phyloP scores from a whole-genome alignment of 345 rosid species.

The Populus davidiana region DNA sequence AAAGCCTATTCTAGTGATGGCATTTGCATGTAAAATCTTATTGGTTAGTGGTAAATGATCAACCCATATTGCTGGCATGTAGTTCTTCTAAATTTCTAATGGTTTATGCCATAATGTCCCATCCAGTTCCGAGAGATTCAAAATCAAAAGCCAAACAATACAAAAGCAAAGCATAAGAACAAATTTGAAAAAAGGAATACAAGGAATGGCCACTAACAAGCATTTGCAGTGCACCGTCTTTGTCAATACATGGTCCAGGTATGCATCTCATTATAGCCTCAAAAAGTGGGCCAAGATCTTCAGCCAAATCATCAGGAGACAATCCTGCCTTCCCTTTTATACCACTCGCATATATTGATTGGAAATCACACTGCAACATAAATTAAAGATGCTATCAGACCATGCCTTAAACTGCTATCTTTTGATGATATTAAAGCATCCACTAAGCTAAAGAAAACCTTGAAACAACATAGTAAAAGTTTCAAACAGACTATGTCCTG shows the following conservation, averaged over 20 bases:
- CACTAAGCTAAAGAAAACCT: conserved; percentile 7
- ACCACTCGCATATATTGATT: conserved; percentile 92
- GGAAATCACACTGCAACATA: conserved; percentile 84
- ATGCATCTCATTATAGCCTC: conserved; percentile 91
- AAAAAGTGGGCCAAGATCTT: conserved; percentile 90
- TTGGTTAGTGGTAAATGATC: not conserved
- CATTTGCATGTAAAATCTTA: not conserved
- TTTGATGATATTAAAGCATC: not conserved
- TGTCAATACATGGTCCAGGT: conserved; percentile 84
- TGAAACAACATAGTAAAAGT: not conserved
- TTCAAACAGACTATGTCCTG: not conserved
- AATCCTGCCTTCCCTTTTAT: conserved; percentile 92
- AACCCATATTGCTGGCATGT: not conserved
- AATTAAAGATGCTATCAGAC: conserved; percentile 6
- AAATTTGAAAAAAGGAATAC: conserved; percentile 17
- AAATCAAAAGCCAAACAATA: not conserved
- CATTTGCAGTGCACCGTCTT: conserved; percentile 97
- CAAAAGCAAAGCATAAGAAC: conserved; percentile 6
- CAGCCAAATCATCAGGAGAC: conserved; percentile 76
- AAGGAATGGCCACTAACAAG: conserved; percentile 71
- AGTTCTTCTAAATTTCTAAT: not conserved
- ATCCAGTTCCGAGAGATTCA: conserved; percentile 10
- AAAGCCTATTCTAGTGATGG: not conserved
- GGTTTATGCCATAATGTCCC: not conserved
- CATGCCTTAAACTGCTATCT: conserved; percentile 4